phyloP scores from a whole-genome alignment of 805 yeast genomes.

The Myxozyma neglecta region DNA sequence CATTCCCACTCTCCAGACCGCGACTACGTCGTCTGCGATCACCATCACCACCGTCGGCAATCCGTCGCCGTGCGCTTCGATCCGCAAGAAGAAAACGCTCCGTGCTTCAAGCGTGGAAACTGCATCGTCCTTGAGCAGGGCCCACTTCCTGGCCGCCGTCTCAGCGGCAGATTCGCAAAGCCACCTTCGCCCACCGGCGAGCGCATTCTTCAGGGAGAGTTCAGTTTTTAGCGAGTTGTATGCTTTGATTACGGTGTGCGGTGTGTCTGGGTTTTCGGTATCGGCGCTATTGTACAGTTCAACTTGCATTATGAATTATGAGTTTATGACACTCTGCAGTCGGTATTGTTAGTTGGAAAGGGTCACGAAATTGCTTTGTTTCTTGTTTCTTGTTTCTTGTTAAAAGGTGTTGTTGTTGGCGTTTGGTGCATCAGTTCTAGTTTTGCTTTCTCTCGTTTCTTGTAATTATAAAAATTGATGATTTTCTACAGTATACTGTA shows the following conservation, averaged over 20 bases:
- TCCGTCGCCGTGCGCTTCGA: slow-evolving; percentile 36
- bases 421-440: neutral
- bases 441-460: neutral
- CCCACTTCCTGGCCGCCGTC: slow-evolving; percentile 8
- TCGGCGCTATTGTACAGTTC: too few relatives aligned
- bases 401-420: neutral
- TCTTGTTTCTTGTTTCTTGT: neutral
- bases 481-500: neutral
- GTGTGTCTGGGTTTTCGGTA: too few relatives aligned
- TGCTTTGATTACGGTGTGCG: neutral
- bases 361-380: neutral
- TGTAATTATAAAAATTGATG: neutral
- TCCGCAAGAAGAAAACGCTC: slow-evolving; percentile 21
- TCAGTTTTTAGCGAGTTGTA: slow-evolving; percentile 26
- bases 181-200: slow-evolving; percentile 42
- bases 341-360: too few relatives aligned
- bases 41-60: slow-evolving; percentile 38
- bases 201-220: slow-evolving; percentile 41
- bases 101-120: slow-evolving; percentile 7
- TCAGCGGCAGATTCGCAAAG: slow-evolving; percentile 32
- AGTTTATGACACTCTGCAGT: neutral
- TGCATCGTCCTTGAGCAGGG: slow-evolving; percentile 12
- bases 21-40: slow-evolving; percentile 22
- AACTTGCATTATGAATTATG: neutral
- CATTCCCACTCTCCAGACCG: neutral